Evolutionary conservation across 1,139 yeast species (phyloP), one percentile per base, ranked within the genome.

Genomic region (Blastobotrys indianensis): DNA sequence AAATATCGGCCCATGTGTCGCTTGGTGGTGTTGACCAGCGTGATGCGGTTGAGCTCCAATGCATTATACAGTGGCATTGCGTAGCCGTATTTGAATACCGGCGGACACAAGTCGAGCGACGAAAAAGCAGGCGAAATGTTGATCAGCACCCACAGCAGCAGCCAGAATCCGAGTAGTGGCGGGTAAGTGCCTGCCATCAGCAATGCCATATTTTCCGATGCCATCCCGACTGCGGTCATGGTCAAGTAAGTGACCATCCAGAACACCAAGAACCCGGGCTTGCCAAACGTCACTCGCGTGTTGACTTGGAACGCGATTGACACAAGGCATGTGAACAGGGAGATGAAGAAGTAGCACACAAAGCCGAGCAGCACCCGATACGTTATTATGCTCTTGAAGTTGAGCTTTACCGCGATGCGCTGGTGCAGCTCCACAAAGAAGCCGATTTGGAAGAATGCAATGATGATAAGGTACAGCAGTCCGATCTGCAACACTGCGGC

Each of bases 381-480:
- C 2, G 74, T 41, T 10, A 79, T 43, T 55, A 72, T 74, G 38
- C 77, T 77, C 39, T 57, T 59, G 32, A 74, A 70, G 45, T 68
- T 72, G 48, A 80, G 56, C 50, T 61, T 62, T 45, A 68, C 69
- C 9, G 76, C 67, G 43, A 82, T 70, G 31, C 68, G 61, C 50
- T 64, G 64, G 60, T 83, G 85, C 31, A 78, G 60, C 4, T 76
- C 76, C 16, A 68, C 70, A 60, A 80, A 80, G 60, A 82, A 73
- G 49, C 77, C 75, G 57, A 81, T 73, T 52, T 77, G 79, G 65
- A 76, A 73, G 52, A 77, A 72, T 1, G 94, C 79, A 47, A 85
- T 65, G 63, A 86, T 80, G 54, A 86, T 75, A 61, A 82, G 70
- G 63, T 79, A 85, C 62, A 86, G 82, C 48, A 83, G 70, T 42